Conservation (phyloP, 2,329 filamentous ascomycete genomes). For the Amauroascus verrucosus region DNA sequence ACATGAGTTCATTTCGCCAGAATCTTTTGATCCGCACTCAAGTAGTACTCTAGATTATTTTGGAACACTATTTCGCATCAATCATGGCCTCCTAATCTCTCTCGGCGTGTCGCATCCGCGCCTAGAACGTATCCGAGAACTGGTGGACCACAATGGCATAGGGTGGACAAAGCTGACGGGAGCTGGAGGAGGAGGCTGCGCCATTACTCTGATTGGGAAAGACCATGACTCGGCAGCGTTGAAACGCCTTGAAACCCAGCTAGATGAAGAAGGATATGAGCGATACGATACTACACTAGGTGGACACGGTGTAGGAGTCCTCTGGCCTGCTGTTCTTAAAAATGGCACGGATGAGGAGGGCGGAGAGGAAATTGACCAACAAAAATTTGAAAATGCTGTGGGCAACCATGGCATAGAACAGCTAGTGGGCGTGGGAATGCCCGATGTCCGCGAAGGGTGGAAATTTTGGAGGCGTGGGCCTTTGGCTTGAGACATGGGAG, state of each 20-base stretch:
- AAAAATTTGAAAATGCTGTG: slow-evolving; percentile 74
- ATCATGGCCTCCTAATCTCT: slow-evolving; percentile 84
- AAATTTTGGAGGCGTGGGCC: slow-evolving; percentile 61
- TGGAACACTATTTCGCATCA: slow-evolving; percentile 83
- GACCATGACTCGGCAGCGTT: slow-evolving; percentile 49
- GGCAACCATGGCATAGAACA: slow-evolving; percentile 77
- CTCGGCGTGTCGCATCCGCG: slow-evolving; percentile 91
- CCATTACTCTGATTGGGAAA: slow-evolving; percentile 77
- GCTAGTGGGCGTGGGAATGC: slow-evolving; percentile 68
- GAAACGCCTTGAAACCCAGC: slow-evolving; percentile 52
- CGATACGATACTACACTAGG: slow-evolving; percentile 84
- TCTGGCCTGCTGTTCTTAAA: slow-evolving; percentile 84
- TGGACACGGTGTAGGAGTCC: slow-evolving; percentile 83
- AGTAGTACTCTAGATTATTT: slow-evolving; percentile 58
- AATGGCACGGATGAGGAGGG: slow-evolving; percentile 72
- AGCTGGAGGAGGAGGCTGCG: slow-evolving; percentile 89
- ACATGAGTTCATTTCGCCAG: slow-evolving; percentile 45
- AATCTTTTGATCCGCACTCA: slow-evolving; percentile 57
- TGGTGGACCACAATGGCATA: slow-evolving; percentile 78
- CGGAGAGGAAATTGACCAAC: slow-evolving; percentile 85
- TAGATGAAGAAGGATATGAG: slow-evolving; percentile 63
- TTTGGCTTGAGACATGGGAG: not conserved
- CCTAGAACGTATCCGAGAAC: slow-evolving; percentile 78
- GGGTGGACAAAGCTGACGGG: slow-evolving; percentile 98
- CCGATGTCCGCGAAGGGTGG: slow-evolving; percentile 66